phyloP scores from a whole-genome alignment of 257 asterid genomes.

The Primulina huaijiensis region DNA sequence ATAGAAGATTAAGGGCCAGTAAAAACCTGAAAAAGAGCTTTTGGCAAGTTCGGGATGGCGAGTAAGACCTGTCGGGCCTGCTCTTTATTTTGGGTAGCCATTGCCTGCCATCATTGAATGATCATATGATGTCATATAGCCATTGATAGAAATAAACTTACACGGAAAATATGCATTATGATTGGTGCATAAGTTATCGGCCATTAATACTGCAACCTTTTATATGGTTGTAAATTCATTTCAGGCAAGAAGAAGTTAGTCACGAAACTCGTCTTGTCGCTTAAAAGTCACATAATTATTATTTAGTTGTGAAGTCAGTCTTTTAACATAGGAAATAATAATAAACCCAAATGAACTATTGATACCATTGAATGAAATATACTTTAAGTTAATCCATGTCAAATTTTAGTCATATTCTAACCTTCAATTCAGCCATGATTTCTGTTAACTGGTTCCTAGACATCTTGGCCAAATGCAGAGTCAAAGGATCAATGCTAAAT shows the following conservation, averaged over 20 bases:
- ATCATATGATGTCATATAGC: constrained; percentile 22
- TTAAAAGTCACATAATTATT: neutral
- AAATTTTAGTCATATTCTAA: constrained; percentile 31
- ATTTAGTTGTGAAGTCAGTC: neutral
- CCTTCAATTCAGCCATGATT: constrained; percentile 73
- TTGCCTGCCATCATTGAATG: constrained; percentile 47
- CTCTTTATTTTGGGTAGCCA: constrained; percentile 83
- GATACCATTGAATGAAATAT: neutral
- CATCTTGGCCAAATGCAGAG: constrained; percentile 76
- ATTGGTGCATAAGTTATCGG: neutral
- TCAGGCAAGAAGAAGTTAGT: neutral
- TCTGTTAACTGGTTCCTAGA: constrained; percentile 77
- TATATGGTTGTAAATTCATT: neutral
- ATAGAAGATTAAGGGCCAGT: constrained; percentile 18
- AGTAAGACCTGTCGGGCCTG: constrained; percentile 67
- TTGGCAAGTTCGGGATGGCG: constrained; percentile 62
- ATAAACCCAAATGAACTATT: neutral
- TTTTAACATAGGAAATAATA: neutral
- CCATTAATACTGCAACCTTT: neutral
- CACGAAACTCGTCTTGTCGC: neutral
- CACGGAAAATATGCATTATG: neutral
- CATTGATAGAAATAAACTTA: constrained; percentile 3
- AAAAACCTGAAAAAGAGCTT: constrained; percentile 86
- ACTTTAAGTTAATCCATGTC: constrained; percentile 3
- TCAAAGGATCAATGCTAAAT: constrained; percentile 71